Conservation (phyloP, 2,329 filamentous ascomycete species). For the Sphaerulina musiva region DNA sequence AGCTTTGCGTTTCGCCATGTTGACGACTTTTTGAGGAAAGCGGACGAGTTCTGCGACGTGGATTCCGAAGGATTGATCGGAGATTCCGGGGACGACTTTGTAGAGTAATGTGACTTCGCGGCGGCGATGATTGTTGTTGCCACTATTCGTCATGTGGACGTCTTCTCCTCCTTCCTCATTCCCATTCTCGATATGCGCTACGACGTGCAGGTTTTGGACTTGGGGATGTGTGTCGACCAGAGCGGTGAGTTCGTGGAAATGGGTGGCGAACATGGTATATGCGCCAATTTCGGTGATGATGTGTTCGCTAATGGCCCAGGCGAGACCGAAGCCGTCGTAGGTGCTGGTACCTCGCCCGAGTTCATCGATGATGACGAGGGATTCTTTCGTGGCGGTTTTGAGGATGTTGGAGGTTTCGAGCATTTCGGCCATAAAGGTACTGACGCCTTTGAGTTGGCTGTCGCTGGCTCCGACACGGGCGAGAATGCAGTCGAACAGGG, state of each 20-base stretch:
- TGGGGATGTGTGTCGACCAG: conserved; percentile 79
- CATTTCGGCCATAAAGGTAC: conserved; percentile 99
- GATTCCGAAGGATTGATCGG: conserved; percentile 96
- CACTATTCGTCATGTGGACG: conserved; percentile 27
- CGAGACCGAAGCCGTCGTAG: conserved; percentile 97
- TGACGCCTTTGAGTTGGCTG: conserved; percentile 94
- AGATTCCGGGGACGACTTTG: conserved; percentile 91
- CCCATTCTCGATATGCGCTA: conserved; percentile 71
- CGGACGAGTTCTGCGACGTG: conserved; percentile 95
- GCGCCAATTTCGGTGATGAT: conserved; percentile 93
- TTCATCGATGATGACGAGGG: conserved; percentile 97
- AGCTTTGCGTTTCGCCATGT: conserved; percentile 98
- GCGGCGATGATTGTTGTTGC: conserved; percentile 39
- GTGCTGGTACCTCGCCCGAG: conserved; percentile 93
- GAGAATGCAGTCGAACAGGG: conserved; percentile 93
- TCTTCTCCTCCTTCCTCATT: conserved; percentile 52
- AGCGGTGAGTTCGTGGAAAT: conserved; percentile 96
- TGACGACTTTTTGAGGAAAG: conserved; percentile 93
- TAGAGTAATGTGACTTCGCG: conserved; percentile 89
- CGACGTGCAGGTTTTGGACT: conserved; percentile 89
- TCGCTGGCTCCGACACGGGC: conserved; percentile 93
- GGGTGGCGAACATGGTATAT: conserved; percentile 91
- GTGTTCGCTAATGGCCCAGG: conserved; percentile 97
- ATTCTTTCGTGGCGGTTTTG: conserved; percentile 91
- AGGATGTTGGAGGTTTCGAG: conserved; percentile 97